phyloP scores from a whole-genome alignment of 1,284 basidiomycete genomes.

The Chalciporus sp. region DNA sequence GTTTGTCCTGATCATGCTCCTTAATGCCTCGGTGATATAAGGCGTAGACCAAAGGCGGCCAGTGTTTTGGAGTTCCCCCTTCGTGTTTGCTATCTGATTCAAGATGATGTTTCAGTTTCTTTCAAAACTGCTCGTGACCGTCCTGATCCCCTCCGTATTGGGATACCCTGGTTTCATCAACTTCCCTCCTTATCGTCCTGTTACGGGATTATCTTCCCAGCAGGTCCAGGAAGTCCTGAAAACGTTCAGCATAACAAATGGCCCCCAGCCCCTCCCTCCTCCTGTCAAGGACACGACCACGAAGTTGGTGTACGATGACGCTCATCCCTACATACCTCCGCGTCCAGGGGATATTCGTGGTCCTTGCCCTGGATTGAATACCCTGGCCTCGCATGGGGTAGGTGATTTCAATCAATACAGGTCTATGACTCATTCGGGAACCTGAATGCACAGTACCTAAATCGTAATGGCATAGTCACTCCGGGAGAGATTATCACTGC shows the following conservation, averaged over 20 bases:
- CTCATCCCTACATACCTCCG: slow-evolving; percentile 20
- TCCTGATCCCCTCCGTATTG: slow-evolving; percentile 10
- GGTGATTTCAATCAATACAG: not conserved
- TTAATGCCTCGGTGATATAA: no score
- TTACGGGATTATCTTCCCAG: slow-evolving; percentile 20
- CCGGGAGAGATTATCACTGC: slow-evolving; percentile 31
- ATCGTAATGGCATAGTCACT: slow-evolving; percentile 23
- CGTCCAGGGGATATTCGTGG: slow-evolving; percentile 38
- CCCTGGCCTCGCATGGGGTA: slow-evolving; percentile 48
- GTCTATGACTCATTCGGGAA: no score
- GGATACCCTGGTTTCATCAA: slow-evolving; percentile 21
- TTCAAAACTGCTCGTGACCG: no score
- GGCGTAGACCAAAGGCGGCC: no score
- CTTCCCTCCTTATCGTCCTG: slow-evolving; percentile 27
- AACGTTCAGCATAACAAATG: slow-evolving; percentile 21
- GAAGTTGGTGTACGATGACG: slow-evolving; percentile 26
- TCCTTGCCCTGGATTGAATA: slow-evolving; percentile 51
- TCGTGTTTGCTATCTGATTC: no score
- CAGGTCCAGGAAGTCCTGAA: slow-evolving; percentile 13
- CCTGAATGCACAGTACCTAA: slow-evolving; percentile 25
- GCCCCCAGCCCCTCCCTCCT: slow-evolving; percentile 28
- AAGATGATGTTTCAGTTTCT: no score
- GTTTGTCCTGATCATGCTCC: no score
- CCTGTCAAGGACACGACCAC: slow-evolving; percentile 29
- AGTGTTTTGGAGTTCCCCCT: no score